Percentiles rank a stretch among this genome's conserved stretches.
phyloP scores from a whole-genome alignment of 2,329 filamentous ascomycete genomes.

The Atkinsonella hypoxylon region DNA sequence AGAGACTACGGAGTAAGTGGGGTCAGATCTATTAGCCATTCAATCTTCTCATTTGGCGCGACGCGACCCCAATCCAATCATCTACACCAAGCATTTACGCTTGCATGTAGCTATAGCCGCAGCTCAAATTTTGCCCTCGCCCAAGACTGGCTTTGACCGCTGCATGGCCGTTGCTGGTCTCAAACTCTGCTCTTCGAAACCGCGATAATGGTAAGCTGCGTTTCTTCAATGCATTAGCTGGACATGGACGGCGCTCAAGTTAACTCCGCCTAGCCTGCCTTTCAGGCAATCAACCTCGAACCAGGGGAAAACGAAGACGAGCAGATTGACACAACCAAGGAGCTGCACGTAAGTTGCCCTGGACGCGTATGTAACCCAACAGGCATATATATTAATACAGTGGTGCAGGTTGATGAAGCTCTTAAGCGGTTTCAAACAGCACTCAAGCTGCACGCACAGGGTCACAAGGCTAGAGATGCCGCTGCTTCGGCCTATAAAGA shows the following conservation, averaged over 20 bases:
- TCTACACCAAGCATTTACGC: no score
- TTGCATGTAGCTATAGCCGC: neutral
- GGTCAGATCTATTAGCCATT: no score
- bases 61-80: no score
- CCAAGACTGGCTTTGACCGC: neutral
- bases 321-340: conserved; percentile 88
- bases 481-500: conserved; percentile 72
- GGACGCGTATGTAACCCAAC: neutral
- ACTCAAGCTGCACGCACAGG: conserved; percentile 82
- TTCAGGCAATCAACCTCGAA: conserved; percentile 86
- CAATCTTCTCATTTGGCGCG: no score
- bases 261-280: conserved; percentile 43
- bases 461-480: conserved; percentile 60
- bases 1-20: conserved; percentile 32
- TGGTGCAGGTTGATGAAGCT: conserved; percentile 73
- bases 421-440: conserved; percentile 89
- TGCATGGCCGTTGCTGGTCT: neutral
- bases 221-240: neutral
- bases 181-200: neutral
- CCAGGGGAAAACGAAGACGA: conserved; percentile 83
- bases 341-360: conserved; percentile 53
- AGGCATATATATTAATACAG: neutral
- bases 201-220: neutral
- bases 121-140: neutral
- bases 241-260: neutral